Evolutionary conservation across 1,284 basidiomycete genomes (phyloP), one percentile per base, ranked within the genome.

Genomic region (Singerocomus inundabilis): DNA sequence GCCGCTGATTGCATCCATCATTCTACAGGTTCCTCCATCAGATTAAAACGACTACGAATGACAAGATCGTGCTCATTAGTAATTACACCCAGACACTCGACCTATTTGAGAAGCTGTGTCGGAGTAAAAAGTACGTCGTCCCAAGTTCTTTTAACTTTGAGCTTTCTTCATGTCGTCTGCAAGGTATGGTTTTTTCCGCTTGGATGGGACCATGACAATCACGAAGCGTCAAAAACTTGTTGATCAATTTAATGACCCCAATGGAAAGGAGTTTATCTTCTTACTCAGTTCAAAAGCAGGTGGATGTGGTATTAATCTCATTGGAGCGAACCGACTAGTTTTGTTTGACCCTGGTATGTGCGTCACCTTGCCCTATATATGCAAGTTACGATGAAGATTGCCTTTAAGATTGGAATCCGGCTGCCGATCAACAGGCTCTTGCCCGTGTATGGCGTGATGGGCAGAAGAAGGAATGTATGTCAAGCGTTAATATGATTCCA

Each of bases 381-480:
- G 33, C 35, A 21, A 46, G 12, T 36, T 24, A 47, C 24, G 9
- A 21, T 41, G 38, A 33, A 39, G 38, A 40, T 51, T 30, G 28
- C 43, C 21, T 44, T 44, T 38, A 63, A 93, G 95, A 98, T 66
- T 98, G 96, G 95, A 98, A 98, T 63, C 96, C 95, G 18, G 95
- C 96, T 6, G 93, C 95, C 32, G 96, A 99, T 69, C 97, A 99
- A 68, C 97, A 99, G 70, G 96, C 96, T 9, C 79, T 99, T 6
- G 96, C 96, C 34, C 92, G 96, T 70, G 96, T 99, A 2, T 99
- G 96, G 96, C 90, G 97, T 75, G 96, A 99, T 64, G 96, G 96
- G 0, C 96, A 99, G 70, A 99, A 98, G 82, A 99, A 99, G 82
- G 93, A 96, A 72, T 98, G 94, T 92, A 62, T 49, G 85, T 63